These are phyloP conservation scores for Neofusicoccum sp. DNA, from an alignment of 2,329 filamentous ascomycete genomes.

Conservation along the genomic window DNA sequence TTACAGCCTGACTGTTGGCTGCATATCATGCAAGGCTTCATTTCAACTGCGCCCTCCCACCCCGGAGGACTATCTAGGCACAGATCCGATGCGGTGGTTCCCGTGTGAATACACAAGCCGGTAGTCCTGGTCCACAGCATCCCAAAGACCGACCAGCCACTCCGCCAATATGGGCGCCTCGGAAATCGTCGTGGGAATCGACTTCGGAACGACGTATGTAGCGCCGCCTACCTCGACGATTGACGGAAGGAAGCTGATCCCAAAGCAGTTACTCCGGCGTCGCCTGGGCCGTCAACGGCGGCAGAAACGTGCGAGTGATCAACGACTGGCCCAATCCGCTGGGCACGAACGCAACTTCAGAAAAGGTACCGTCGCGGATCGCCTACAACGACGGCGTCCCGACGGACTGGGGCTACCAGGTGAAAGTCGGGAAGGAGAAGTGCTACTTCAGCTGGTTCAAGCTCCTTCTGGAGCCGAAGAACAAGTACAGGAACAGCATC, in stretches of 20 bases:
- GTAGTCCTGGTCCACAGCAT: too few species aligned
- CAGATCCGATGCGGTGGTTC: too few species aligned
- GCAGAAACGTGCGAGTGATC: constrained; percentile 21
- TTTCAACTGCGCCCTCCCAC: too few species aligned
- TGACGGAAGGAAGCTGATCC: not conserved
- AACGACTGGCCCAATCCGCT: constrained; percentile 20
- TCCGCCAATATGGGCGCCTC: not conserved
- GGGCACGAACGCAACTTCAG: constrained; percentile 11
- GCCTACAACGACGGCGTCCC: constrained; percentile 14
- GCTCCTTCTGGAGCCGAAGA: constrained; percentile 19
- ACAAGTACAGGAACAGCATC: not conserved
- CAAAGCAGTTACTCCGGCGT: constrained; percentile 25
- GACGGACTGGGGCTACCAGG: constrained; percentile 17
- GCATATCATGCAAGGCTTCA: too few species aligned
- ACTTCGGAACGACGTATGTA: constrained; percentile 30
- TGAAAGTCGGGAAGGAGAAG: constrained; percentile 5
- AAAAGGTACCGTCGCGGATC: constrained; percentile 20
- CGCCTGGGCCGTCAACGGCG: constrained; percentile 22
- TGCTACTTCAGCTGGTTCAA: constrained; percentile 23
- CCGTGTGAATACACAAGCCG: too few species aligned
- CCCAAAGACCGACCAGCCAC: too few species aligned
- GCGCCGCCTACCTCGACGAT: not conserved
- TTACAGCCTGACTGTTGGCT: too few species aligned
- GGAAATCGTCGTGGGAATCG: constrained; percentile 24
- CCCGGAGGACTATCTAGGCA: too few species aligned